Base-by-base conservation (phyloP, 495 filamentous ascomycete genomes). In the Neurospora pannonica region DNA sequence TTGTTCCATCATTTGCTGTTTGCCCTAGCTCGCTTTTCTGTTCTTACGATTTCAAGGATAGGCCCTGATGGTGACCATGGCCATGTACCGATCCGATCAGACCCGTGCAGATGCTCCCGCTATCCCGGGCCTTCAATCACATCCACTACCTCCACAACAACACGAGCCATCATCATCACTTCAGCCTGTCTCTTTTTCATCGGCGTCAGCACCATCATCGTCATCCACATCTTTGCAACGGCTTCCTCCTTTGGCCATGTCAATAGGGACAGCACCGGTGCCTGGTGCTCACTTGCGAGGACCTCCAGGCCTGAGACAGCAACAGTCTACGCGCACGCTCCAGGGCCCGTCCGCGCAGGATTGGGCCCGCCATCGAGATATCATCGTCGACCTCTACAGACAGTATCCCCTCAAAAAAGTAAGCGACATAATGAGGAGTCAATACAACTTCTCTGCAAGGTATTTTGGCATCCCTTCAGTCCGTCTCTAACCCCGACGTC, bases 401-500 rank as follows among this genome's bases (percentile, higher is more conserved):
- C 76, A 80, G 74, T 78, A 76, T 69, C 78, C 80, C 43, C 74
- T 81, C 38, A 79, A 81, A 73, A 75, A 74, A 71, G 80, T 81
- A 46, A 80, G 78, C 75, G 78, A 81, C 69, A 74, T 80, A 38
- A 81, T 81, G 78, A 80, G 70, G 37, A 81, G 74, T 28, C 73
- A 79, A 17, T 76, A 80, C 75, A 78, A 76, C 77, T 80, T 81
- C 76, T 77, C 77, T n/a, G 79, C 79, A 77, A 81, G 79, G 79
- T 81, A 77, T 54, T 67, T 67, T 34, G 28, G 76, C 70, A 19
- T 43, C 34, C 38, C 70, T 60, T 19, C 8, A 72, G 24, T 17
- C 37, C 21, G 11, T 72, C 38, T 24, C 17, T 24, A 28, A 21
- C 42, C 24, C n/a, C 38, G 38, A 71, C 60, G 38, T 48, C 71